Percentiles rank a stretch among this genome's conserved stretches.
Conservation (phyloP, 2,329 filamentous ascomycete species). For the Mariannaea sp. region DNA sequence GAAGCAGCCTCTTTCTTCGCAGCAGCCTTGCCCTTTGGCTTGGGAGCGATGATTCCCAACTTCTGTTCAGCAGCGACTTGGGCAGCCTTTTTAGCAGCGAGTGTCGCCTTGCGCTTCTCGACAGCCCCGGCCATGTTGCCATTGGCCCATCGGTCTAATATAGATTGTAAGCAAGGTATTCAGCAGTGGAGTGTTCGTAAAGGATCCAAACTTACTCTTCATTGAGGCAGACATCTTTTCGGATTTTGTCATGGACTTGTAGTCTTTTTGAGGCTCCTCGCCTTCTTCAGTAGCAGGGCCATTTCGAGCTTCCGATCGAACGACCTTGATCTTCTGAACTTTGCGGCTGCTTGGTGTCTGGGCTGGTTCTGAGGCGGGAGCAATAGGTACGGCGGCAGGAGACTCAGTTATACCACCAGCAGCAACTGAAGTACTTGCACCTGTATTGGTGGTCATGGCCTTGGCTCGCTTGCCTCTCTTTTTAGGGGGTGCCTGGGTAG, state of each 20-base stretch:
- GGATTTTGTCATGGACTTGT: slow-evolving; percentile 65
- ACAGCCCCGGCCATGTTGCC: slow-evolving; percentile 66
- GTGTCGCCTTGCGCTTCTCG: slow-evolving; percentile 63
- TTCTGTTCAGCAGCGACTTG: slow-evolving; percentile 48
- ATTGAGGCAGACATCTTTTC: slow-evolving; percentile 70
- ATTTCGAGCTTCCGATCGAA: slow-evolving; percentile 41
- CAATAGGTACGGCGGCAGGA: slow-evolving; percentile 24
- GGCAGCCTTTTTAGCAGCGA: slow-evolving; percentile 62
- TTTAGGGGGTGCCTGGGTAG: slow-evolving; percentile 45
- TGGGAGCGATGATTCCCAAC: slow-evolving; percentile 45
- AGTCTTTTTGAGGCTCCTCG: slow-evolving; percentile 56
- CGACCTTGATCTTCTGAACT: slow-evolving; percentile 47
- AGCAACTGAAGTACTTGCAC: too few species aligned
- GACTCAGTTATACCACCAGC: slow-evolving; percentile 10
- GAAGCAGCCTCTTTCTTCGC: slow-evolving; percentile 42
- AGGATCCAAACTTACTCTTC: slow-evolving; percentile 55
- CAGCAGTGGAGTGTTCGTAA: background rate
- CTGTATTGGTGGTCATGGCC: too few species aligned
- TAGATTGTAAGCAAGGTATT: slow-evolving; percentile 34
- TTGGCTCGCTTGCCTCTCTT: slow-evolving; percentile 44
- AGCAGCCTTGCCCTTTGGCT: slow-evolving; percentile 43
- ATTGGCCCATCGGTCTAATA: slow-evolving; percentile 64
- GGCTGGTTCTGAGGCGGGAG: slow-evolving; percentile 30
- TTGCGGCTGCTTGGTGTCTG: slow-evolving; percentile 38
- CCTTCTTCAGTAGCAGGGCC: slow-evolving; percentile 38